phyloP scores from a whole-genome alignment of 352 stramenopile genomes.

The Globisporangium okanoganense region DNA sequence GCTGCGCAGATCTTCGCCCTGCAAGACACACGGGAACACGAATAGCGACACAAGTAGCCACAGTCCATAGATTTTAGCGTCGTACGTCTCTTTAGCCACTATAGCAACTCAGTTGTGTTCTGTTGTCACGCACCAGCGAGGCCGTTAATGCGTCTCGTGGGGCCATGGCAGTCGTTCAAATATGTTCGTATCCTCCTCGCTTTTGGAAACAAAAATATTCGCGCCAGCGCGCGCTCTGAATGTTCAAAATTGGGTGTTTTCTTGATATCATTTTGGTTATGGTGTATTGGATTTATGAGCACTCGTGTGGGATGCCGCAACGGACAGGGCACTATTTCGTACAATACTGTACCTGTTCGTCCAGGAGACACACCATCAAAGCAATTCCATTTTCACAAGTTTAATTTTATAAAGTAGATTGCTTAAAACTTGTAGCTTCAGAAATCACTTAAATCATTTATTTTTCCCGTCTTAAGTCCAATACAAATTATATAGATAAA shows the following conservation, averaged over 20 bases:
- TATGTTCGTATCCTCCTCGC: neutral
- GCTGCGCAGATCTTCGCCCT: conserved; percentile 54
- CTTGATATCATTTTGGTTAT: neutral
- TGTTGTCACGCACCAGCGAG: conserved; percentile 43
- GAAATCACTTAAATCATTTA: neutral
- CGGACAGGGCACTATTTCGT: neutral
- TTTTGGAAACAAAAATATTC: neutral
- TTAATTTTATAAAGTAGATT: neutral
- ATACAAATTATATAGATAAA: neutral
- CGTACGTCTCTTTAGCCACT: too few species aligned
- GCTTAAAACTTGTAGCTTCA: neutral
- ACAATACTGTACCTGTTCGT: neutral
- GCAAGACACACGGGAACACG: neutral
- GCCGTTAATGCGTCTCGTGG: conserved; percentile 18
- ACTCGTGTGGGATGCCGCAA: neutral
- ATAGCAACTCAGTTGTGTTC: neutral
- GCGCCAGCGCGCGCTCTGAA: neutral
- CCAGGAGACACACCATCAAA: neutral
- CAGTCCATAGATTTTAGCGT: too few species aligned
- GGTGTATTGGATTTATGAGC: neutral
- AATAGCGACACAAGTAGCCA: conserved; percentile 2
- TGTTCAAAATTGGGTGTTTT: neutral
- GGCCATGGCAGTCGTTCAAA: conserved; percentile 20
- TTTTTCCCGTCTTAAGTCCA: neutral
- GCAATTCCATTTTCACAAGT: neutral